Base-by-base conservation (phyloP, 2,329 filamentous ascomycete genomes). In the Trichoderma sp. region DNA sequence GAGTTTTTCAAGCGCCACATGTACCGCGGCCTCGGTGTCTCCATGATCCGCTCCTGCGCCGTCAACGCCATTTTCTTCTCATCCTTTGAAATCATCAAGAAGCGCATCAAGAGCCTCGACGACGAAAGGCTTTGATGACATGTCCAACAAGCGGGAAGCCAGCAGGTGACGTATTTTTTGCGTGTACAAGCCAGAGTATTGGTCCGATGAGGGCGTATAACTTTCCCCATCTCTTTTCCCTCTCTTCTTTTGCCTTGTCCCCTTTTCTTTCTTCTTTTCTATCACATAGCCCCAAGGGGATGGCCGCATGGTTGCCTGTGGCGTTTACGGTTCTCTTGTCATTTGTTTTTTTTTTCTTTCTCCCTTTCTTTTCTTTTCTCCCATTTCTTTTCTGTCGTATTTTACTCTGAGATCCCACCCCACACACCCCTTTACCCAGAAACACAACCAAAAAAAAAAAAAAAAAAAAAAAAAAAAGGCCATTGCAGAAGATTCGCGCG, bases 11-110 rank as follows among this genome's bases (percentile, higher is more conserved):
- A 90, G 74, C 84, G 84, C 64, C 87, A 90, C 70, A 93, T 93
- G 88, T 96, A 95, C 79, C 89, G 92, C 73, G 92, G 92, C 34
- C 84, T 96, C 3, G 91, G 89, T 25, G 92, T 95, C 29, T 94
- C 91, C 42, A 94, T 95, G 89, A 86, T 88, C 71, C 89, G 92
- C 67, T 94, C 92, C 13, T 93, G 91, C 74, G 84, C 92, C 63
- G 89, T 95, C 72, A 96, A 96, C 77, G 92, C 92, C 72, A 91
- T 96, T 74, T 96, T 96, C 84, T 96, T 96, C 81, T 93, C 91
- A 52, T 90, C 89, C 45, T 96, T 95, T 76, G 92, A 96, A 80
- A 89, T 92, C 73, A 86, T 92, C 73, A 95, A 95, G 81, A 90
- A 89, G 77, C 83, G 84, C 71, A 87, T 89, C 78, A 84, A 86